phyloP scores from a whole-genome alignment of 2,329 filamentous ascomycete genomes.

The Trichoderma pleuroti region DNA sequence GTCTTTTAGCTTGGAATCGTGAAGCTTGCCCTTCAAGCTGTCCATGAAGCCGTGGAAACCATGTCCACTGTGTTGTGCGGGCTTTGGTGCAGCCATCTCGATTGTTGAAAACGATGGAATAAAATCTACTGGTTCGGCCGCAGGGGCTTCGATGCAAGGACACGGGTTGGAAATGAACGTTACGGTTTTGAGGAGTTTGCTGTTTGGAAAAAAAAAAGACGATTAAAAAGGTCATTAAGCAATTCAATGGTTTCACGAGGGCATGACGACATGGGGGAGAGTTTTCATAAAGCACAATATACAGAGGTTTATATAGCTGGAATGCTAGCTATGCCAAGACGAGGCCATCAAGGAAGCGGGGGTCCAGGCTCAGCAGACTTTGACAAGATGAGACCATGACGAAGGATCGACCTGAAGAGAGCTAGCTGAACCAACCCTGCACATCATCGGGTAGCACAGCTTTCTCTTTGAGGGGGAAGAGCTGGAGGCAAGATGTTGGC shows the following conservation, averaged over 20 bases:
- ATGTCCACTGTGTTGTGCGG: slow-evolving; percentile 21
- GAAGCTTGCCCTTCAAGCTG: slow-evolving; percentile 55
- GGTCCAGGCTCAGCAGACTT: slow-evolving; percentile 3
- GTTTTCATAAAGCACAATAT: not conserved
- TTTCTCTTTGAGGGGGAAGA: not conserved
- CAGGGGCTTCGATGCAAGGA: not conserved
- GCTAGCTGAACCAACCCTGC: not conserved
- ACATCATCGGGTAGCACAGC: not conserved
- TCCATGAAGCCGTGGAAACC: slow-evolving; percentile 38
- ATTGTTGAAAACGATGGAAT: not conserved
- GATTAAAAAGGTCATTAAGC: not conserved
- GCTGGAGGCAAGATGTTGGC: slow-evolving; percentile 4
- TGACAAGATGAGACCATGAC: slow-evolving; percentile 8
- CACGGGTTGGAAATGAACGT: not conserved
- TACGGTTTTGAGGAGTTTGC: not conserved
- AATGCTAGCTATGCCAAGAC: slow-evolving; percentile 27
- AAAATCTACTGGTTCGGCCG: not conserved
- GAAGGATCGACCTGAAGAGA: slow-evolving; percentile 16
- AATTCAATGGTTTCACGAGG: not conserved
- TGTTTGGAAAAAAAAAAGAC: too few relatives aligned
- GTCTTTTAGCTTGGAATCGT: slow-evolving; percentile 52
- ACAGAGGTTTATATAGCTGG: not conserved
- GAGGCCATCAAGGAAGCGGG: slow-evolving; percentile 18
- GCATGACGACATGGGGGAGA: not conserved
- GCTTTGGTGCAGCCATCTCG: not conserved